Percentiles rank a stretch among this genome's conserved stretches.
These are phyloP conservation scores for Rhizopogon vesiculosus DNA, from an alignment of 768 basidiomycete species.

Conservation along the genomic window DNA sequence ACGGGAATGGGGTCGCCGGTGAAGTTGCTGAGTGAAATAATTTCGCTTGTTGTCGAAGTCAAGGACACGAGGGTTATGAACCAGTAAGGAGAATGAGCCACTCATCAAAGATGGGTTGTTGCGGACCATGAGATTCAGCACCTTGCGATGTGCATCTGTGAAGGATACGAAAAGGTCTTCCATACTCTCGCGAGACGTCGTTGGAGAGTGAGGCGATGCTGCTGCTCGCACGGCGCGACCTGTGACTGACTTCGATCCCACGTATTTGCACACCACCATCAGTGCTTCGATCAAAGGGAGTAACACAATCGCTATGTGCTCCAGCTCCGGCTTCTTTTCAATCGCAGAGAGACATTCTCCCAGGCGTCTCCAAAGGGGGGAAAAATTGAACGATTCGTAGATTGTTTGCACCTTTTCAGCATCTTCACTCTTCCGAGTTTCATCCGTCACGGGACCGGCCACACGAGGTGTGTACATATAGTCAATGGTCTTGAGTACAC, in stretches of 20 bases:
- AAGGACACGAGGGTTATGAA: conserved; percentile 92
- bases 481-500: conserved; percentile 95
- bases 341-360: conserved; percentile 86
- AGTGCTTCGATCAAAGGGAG: conserved; percentile 93
- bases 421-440: conserved; percentile 43
- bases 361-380: conserved; percentile 81
- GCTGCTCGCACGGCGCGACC: conserved; percentile 56
- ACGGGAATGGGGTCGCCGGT: conserved; percentile 72
- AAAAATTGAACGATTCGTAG: conserved; percentile 89
- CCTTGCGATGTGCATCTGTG: conserved; percentile 89
- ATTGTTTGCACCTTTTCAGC: conserved; percentile 82
- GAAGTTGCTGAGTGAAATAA: conserved; percentile 90
- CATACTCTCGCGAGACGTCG: conserved; percentile 70
- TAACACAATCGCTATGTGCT: conserved; percentile 88
- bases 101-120: conserved; percentile 98
- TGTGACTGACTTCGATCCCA: conserved; percentile 57
- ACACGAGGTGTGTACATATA: conserved; percentile 82
- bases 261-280: conserved; percentile 98
- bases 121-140: conserved; percentile 95
- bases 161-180: conserved; percentile 91
- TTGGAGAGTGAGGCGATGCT: conserved; percentile 64
- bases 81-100: conserved; percentile 93
- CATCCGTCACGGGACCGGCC: conserved; percentile 33
- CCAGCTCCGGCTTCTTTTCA: conserved; percentile 73
- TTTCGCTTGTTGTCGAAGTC: conserved; percentile 99